Conservation (phyloP, 805 yeast species). For the Candida insectorum region DNA sequence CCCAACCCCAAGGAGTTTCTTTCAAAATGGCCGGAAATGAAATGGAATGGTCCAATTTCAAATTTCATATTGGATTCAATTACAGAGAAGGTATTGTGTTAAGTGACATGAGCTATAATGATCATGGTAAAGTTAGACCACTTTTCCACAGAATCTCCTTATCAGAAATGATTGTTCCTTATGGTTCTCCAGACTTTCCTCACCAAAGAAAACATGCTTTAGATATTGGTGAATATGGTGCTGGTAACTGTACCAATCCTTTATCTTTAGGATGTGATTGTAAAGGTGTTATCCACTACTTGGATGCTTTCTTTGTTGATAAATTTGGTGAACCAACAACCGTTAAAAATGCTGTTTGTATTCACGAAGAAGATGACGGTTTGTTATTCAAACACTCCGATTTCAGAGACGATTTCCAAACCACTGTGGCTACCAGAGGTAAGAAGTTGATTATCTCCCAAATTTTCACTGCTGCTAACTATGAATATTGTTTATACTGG, state of each 20-base stretch:
- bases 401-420: slow-evolving; percentile 75
- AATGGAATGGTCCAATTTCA: slow-evolving; percentile 75
- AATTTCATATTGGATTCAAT: slow-evolving; percentile 78
- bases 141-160: slow-evolving; percentile 76
- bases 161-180: slow-evolving; percentile 83
- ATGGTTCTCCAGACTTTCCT: slow-evolving; percentile 75
- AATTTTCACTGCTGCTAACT: slow-evolving; percentile 83
- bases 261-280: slow-evolving; percentile 79
- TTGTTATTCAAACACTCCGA: slow-evolving; percentile 78
- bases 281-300: slow-evolving; percentile 79
- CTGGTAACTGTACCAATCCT: slow-evolving; percentile 82
- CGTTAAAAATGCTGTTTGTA: slow-evolving; percentile 74
- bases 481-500: slow-evolving; percentile 84
- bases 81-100: slow-evolving; percentile 83
- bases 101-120: slow-evolving; percentile 69
- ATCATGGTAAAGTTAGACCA: slow-evolving; percentile 70
- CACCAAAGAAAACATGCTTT: slow-evolving; percentile 85
- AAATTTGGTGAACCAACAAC: slow-evolving; percentile 67
- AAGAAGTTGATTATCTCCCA: slow-evolving; percentile 72
- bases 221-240: slow-evolving; percentile 86
- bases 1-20: slow-evolving; percentile 82
- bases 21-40: slow-evolving; percentile 67
- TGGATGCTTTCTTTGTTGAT: slow-evolving; percentile 74
- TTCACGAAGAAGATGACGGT: slow-evolving; percentile 86
- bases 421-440: slow-evolving; percentile 73